Evolutionary conservation across 2,329 filamentous ascomycete genomes (phyloP).

Genomic region (Aspergillus fructus): DNA sequence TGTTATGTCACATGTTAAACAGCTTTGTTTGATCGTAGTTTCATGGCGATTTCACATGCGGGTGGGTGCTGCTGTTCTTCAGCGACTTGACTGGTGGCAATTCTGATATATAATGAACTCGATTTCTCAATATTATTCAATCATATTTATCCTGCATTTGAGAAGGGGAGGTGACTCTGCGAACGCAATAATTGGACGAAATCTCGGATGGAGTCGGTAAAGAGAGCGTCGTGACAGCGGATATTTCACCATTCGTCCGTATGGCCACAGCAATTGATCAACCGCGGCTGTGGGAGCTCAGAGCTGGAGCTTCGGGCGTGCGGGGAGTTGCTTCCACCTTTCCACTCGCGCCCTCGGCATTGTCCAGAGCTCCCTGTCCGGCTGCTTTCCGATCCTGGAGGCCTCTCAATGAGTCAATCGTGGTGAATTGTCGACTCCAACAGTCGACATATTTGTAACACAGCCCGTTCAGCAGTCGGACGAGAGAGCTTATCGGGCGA

Average conservation of each 20-base stretch:
- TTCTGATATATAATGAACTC: not conserved
- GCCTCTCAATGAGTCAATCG: not conserved
- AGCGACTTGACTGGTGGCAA: not conserved
- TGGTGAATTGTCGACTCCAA: not conserved
- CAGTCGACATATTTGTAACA: not conserved
- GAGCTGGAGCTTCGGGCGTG: conserved; percentile 17
- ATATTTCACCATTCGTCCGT: conserved; percentile 1
- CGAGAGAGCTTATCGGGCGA: conserved; percentile 9
- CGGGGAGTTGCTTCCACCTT: conserved; percentile 16
- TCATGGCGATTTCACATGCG: conserved; percentile 6
- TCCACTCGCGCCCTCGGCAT: conserved; percentile 6
- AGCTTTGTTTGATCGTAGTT: not conserved
- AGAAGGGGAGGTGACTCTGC: not conserved
- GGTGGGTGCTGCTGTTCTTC: not conserved
- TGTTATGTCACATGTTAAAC: conserved; percentile 9
- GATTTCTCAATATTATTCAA: not conserved
- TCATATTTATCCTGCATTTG: no score
- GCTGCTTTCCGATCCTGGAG: not conserved
- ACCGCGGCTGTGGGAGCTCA: conserved; percentile 19
- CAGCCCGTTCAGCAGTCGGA: not conserved
- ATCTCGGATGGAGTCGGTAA: conserved; percentile 9
- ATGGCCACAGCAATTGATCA: not conserved
- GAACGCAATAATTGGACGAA: not conserved
- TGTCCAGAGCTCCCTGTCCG: not conserved
- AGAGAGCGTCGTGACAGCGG: not conserved